These are phyloP conservation scores for Fusarium decemcellulare DNA, from an alignment of 2,329 filamentous ascomycete species.

Conservation along the genomic window DNA sequence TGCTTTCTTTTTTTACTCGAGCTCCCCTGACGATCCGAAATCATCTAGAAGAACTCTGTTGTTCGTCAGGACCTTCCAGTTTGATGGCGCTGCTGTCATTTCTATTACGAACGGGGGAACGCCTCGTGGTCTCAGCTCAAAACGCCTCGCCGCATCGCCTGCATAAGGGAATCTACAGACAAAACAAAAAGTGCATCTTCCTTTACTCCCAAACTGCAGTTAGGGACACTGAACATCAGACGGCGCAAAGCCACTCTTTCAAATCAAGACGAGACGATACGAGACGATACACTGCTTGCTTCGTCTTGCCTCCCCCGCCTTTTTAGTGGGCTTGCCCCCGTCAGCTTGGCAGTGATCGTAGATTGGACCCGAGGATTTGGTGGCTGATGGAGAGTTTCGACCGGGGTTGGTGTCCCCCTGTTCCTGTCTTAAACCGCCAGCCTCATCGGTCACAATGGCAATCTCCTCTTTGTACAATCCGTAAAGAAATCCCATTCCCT, in stretches of 20 bases:
- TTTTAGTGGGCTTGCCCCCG: not conserved
- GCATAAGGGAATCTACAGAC: too few relatives aligned
- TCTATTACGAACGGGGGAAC: too few relatives aligned
- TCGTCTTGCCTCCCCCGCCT: too few relatives aligned
- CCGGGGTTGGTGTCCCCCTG: not conserved
- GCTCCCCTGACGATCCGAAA: conserved; percentile 8
- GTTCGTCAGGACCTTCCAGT: not conserved
- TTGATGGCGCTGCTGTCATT: too few relatives aligned
- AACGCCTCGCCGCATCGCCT: too few relatives aligned
- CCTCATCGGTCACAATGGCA: not conserved
- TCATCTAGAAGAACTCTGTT: conserved; percentile 1
- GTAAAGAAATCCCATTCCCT: conserved; percentile 1
- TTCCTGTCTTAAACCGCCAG: conserved; percentile 3
- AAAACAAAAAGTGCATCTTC: too few relatives aligned
- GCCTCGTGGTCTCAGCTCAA: too few relatives aligned
- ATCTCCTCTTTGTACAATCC: not conserved
- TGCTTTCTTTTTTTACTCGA: not conserved
- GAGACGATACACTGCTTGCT: too few relatives aligned
- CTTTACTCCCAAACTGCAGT: too few relatives aligned
- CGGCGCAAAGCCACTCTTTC: too few relatives aligned
- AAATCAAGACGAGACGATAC: too few relatives aligned
- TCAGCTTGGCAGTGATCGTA: not conserved
- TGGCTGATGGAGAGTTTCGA: conserved; percentile 1
- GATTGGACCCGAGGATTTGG: not conserved
- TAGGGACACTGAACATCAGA: too few relatives aligned